Evolutionary conservation across 1,139 yeast species (phyloP), one percentile per base, ranked within the genome.

Genomic region (Tardiomyces depauwii): DNA sequence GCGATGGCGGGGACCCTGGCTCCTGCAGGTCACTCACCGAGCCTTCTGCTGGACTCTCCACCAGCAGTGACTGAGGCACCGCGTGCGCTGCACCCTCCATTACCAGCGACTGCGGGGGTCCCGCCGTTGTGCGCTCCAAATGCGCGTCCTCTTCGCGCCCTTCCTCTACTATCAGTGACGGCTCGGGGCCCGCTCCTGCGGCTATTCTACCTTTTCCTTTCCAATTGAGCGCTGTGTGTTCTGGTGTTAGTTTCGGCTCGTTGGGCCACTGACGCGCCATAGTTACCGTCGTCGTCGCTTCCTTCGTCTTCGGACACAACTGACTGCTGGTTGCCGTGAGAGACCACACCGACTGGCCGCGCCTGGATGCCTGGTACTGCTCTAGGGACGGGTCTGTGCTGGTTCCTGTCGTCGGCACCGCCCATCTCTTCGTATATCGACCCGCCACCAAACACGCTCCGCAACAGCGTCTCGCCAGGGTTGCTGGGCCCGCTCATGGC

Each of bases 41-140:
- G n/a, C n/a, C 10, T 2, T n/a, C 13, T 19, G 43, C 42, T n/a
- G 44, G 51, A 4, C 48, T 45, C 5, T 58, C 60, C 3, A 59
- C 56, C 61, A 61, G 52, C 13, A 61, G 51, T 1, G 64, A 60
- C 46, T 55, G 45, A 9, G 63, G 62, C 1, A 55, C 61, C 14
- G 53, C 60, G 12, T 51, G 55, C 13, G 52, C 53, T 21, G 42
- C 55, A 5, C 46, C 53, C 16, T 39, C 51, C 38, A 44, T 36
- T 16, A 38, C 42, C 30, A 23, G 41, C 12, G 44, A 21, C 16
- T 11, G 25, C 36, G 23, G 40, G 30, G 10, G 38, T 28, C 1
- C 18, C n/a, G n/a, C n/a, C n/a, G n/a, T n/a, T n/a, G n/a, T n/a
- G n/a, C n/a, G n/a, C n/a, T n/a, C n/a, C n/a, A n/a, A n/a, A n/a